Percentiles rank a stretch among this genome's conserved stretches.
phyloP scores from a whole-genome alignment of 2,329 filamentous ascomycete genomes.

The Trichocomaceae sp. region DNA sequence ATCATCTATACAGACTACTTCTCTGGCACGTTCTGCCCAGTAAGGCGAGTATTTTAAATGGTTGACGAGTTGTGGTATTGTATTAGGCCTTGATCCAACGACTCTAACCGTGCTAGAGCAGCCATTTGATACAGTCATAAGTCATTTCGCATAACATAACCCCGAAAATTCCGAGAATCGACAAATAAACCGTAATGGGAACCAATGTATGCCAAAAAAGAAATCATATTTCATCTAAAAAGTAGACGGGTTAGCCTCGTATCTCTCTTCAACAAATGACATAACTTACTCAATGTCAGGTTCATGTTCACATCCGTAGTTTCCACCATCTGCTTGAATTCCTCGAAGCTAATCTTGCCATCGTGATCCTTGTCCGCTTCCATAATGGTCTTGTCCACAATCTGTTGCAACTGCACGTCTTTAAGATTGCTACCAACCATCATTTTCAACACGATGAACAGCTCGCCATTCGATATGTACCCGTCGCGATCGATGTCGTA shows the following conservation, averaged over 20 bases:
- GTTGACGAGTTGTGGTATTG: too few species aligned
- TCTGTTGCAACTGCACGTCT: slow-evolving; percentile 96
- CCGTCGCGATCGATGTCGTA: slow-evolving; percentile 99
- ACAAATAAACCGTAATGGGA: not conserved
- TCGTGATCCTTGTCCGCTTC: slow-evolving; percentile 94
- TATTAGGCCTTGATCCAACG: not conserved
- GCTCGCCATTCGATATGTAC: slow-evolving; percentile 96
- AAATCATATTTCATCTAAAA: slow-evolving; percentile 1
- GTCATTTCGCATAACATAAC: slow-evolving; percentile 5
- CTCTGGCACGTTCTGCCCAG: too few species aligned
- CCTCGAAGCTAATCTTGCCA: slow-evolving; percentile 97
- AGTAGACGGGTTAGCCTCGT: not conserved
- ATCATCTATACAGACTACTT: too few species aligned
- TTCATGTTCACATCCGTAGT: slow-evolving; percentile 70
- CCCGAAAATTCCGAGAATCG: not conserved
- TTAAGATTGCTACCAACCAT: slow-evolving; percentile 99
- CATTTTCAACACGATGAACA: slow-evolving; percentile 99
- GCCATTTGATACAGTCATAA: slow-evolving; percentile 1
- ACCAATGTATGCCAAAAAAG: not conserved
- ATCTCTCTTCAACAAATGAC: not conserved
- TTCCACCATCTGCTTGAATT: slow-evolving; percentile 98
- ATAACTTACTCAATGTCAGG: slow-evolving; percentile 56
- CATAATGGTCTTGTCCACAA: slow-evolving; percentile 99
- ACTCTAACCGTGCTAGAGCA: not conserved
- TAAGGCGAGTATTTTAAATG: too few species aligned